Percentiles rank a stretch among this genome's conserved stretches.
Conservation (phyloP, 169 alveolate genomes). For the Eimeria falciformis region DNA sequence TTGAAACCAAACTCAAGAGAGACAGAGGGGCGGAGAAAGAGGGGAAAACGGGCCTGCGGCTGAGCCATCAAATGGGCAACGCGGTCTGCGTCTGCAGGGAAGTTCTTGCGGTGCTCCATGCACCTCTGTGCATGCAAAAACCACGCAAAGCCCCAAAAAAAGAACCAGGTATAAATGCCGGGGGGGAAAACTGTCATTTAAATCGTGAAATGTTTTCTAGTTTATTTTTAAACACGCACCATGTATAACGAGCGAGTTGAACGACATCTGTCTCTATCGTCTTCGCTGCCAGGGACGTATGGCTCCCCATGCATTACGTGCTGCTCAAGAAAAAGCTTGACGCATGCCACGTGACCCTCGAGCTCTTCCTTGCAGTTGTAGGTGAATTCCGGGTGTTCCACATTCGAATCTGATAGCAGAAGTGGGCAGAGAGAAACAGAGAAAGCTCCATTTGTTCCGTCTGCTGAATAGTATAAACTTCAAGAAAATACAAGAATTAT, state of each 20-base stretch:
- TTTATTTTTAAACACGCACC: constrained; percentile 17
- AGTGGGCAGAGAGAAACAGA: background rate
- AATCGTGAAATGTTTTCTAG: no score
- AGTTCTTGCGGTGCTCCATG: constrained; percentile 28
- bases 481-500: background rate
- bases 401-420: background rate
- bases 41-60: background rate
- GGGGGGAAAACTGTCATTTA: background rate
- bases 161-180: background rate
- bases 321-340: constrained; percentile 75
- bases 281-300: constrained; percentile 75
- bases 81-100: constrained; percentile 7
- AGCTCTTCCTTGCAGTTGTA: constrained; percentile 77
- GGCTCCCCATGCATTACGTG: constrained; percentile 75
- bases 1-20: no score
- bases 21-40: no score
- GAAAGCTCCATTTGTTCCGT: no score
- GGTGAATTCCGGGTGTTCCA: constrained; percentile 33
- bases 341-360: constrained; percentile 75
- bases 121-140: constrained; percentile 23
- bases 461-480: background rate
- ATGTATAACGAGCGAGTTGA: constrained; percentile 69
- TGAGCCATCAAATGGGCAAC: constrained; percentile 40
- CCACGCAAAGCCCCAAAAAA: background rate
- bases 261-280: constrained; percentile 62